Evolutionary conservation across 2,329 filamentous ascomycete species (phyloP), one percentile per base, ranked within the genome.

Genomic region (Balansia obtecta): DNA sequence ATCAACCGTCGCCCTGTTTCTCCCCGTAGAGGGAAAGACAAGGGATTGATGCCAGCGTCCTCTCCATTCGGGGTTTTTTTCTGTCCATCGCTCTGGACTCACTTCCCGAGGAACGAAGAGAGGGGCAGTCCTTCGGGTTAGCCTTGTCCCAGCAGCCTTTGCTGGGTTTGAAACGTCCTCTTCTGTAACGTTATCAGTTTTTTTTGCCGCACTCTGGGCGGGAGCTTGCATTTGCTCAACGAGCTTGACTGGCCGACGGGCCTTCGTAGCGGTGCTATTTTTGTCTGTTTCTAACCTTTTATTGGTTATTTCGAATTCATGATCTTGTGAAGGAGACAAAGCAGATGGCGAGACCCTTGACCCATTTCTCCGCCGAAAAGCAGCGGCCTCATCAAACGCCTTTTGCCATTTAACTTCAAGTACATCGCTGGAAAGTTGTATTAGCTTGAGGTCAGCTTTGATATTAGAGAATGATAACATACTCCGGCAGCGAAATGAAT

Each of bases 1-100:
- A 51, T 86, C 79, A 1, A 93, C 80, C 1, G 76, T 80, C 1
- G 83, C 79, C 53, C 81, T 75, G 46, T 79, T 77, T 49, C 74
- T 77, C 2, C 80, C 79, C 27, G 67, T 69, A 5, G 68, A 58
- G 3, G 81, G 82, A 61, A 80, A 88, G 2, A 80, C 69, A 1
- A 90, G 69, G 1, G 83, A 76, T 46, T 71, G 71, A 15, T 72
- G 67, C 79, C 80, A 84, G 0, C 66, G 53, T 15, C 65, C 65
- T 34, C 64, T 63, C 80, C 80, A 84, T 2, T 64, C 64, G 7
- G 68, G 68, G 54, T 83, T 68, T 27, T 65, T 53, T 7, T 61
- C 57, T 1, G 77, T 77, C 80, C 79, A 84, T n/a, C 51, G 50
- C 42, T 61, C 54, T 11, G 56, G 59, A 9, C 45, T 57, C 20